phyloP scores from a whole-genome alignment of 2,329 filamentous ascomycete genomes.

The Alternaria solani region DNA sequence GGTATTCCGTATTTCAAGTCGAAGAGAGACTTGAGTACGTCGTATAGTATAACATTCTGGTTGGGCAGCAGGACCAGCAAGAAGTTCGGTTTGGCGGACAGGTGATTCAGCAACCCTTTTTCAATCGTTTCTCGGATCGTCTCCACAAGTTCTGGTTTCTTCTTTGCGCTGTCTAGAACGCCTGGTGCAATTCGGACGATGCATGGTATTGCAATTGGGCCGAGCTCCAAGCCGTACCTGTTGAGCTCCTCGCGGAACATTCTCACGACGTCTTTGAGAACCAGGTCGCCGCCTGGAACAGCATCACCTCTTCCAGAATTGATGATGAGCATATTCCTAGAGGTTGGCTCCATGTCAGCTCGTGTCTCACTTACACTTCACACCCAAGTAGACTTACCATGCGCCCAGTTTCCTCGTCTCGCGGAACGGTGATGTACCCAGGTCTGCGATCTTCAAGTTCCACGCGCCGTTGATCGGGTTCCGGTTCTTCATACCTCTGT shows the following conservation, averaged over 20 bases:
- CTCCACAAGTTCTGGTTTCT: neutral
- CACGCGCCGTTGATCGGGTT: constrained; percentile 66
- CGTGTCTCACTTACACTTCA: neutral
- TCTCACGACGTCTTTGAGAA: constrained; percentile 22
- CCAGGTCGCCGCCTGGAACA: constrained; percentile 28
- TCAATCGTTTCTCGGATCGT: constrained; percentile 69
- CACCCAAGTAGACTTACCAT: constrained; percentile 17
- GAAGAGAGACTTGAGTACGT: constrained; percentile 70
- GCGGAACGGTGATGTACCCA: constrained; percentile 39
- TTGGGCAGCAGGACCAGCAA: constrained; percentile 43
- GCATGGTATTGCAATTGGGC: constrained; percentile 6
- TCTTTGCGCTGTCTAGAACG: constrained; percentile 9
- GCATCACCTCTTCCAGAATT: constrained; percentile 30
- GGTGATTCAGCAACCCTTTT: constrained; percentile 55
- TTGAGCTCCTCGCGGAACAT: constrained; percentile 17
- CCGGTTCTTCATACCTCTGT: constrained; percentile 53
- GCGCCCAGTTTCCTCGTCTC: constrained; percentile 26
- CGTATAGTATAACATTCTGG: constrained; percentile 43
- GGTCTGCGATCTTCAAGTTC: constrained; percentile 65
- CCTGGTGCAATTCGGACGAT: constrained; percentile 15
- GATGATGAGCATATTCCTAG: constrained; percentile 39
- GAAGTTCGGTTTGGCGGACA: constrained; percentile 40
- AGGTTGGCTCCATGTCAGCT: neutral
- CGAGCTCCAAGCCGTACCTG: constrained; percentile 34
- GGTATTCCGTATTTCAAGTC: constrained; percentile 71